Evolutionary conservation across 1,139 yeast species (phyloP).

Genomic region (Geotrichum histeridarum): DNA sequence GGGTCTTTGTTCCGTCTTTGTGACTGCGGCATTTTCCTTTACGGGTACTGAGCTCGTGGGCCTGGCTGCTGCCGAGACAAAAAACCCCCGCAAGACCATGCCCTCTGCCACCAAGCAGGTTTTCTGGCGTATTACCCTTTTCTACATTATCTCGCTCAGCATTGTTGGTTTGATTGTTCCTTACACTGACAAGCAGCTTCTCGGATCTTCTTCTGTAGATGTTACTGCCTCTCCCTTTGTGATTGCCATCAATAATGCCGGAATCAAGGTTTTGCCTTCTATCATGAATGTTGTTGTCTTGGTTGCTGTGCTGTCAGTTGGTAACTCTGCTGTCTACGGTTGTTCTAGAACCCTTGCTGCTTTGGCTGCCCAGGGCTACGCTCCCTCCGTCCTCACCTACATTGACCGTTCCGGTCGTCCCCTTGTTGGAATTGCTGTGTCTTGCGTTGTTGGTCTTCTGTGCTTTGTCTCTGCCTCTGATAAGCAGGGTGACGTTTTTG

Average conservation of each 20-base stretch:
- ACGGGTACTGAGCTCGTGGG: slow-evolving; percentile 82
- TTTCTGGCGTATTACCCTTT: slow-evolving; percentile 63
- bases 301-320: slow-evolving; percentile 64
- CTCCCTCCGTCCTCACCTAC: slow-evolving; percentile 68
- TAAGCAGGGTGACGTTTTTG: slow-evolving; percentile 61
- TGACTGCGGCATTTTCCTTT: slow-evolving; percentile 81
- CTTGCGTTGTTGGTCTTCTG: slow-evolving; percentile 58
- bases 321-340: slow-evolving; percentile 72
- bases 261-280: slow-evolving; percentile 58
- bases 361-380: slow-evolving; percentile 73
- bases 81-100: slow-evolving; percentile 62
- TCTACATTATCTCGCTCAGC: slow-evolving; percentile 56
- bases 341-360: slow-evolving; percentile 80
- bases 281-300: slow-evolving; percentile 69
- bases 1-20: slow-evolving; percentile 78
- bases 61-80: slow-evolving; percentile 79
- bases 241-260: slow-evolving; percentile 55
- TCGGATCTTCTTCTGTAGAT: slow-evolving; percentile 44
- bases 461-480: slow-evolving; percentile 67
- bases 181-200: slow-evolving; percentile 46
- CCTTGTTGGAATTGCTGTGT: slow-evolving; percentile 56
- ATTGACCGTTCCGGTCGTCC: slow-evolving; percentile 76
- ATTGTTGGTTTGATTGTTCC: slow-evolving; percentile 63
- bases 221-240: slow-evolving; percentile 70
- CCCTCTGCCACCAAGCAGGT: slow-evolving; percentile 70